These are phyloP conservation scores for Kandelia obovata DNA, from an alignment of 345 rosid genomes.

Conservation along the genomic window DNA sequence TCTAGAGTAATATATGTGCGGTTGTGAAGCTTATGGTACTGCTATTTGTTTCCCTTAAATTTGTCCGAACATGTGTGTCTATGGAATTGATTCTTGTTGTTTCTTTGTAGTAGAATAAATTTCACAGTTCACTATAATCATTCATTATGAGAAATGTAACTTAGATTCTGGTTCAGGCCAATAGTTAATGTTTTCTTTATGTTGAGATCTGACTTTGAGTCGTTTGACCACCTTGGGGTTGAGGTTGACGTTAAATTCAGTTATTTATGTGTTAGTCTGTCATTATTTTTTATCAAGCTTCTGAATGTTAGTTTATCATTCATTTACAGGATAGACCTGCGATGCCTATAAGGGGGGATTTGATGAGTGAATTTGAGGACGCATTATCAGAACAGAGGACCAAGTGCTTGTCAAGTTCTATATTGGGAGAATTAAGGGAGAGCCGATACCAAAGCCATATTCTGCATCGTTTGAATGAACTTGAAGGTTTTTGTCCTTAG, in stretches of 20 bases:
- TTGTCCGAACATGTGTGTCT: too few relatives aligned
- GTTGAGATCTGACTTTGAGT: not conserved
- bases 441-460: conserved; percentile 54
- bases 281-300: not conserved
- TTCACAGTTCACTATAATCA: not conserved
- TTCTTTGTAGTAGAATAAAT: not conserved
- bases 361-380: conserved; percentile 75
- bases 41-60: too few relatives aligned
- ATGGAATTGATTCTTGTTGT: too few relatives aligned
- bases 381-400: conserved; percentile 67
- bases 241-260: not conserved
- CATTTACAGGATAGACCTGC: conserved; percentile 38
- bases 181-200: not conserved
- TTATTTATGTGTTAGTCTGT: conserved; percentile 1
- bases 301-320: conserved; percentile 15
- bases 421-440: conserved; percentile 48
- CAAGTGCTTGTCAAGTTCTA: conserved; percentile 50
- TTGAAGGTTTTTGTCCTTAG: conserved; percentile 59
- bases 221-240: not conserved
- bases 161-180: not conserved
- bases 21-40: too few relatives aligned
- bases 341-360: conserved; percentile 45
- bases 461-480: conserved; percentile 69
- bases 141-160: not conserved
- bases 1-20: too few relatives aligned